Base-by-base conservation (phyloP, 768 basidiomycete species). In the Mycena polygramma region DNA sequence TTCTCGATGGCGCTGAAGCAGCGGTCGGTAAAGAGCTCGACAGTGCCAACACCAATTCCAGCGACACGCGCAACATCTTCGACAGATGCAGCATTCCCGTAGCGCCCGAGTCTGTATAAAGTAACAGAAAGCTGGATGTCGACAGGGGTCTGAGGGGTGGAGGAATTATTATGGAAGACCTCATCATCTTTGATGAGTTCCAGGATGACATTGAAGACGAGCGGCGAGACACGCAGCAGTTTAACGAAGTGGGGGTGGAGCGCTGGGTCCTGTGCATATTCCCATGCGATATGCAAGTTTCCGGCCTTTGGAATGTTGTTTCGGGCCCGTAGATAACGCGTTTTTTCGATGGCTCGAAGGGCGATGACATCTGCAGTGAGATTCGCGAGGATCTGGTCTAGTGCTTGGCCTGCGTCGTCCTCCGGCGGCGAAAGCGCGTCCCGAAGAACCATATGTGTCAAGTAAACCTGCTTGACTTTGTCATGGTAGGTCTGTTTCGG, bases 21-120 rank as follows among this genome's bases (percentile, higher is more conserved):
- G 0, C 76, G 74, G 5, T 77, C 52, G 10, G 81, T 81, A 51
- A 69, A 82, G 6, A 70, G 63, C 41, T 77, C 75, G 19, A 82
- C 77, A 51, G 79, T 74, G 0, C 81, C 81, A 49, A 76, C 74
- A 7, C 78, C 77, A 41, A 68, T 61, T 1, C 81, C 81, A 35
- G 78, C 73, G 4, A 58, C 43, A 0, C 73, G 73, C 5, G 79
- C 79, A 41, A 82, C 65, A 65, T 81, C 79, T 35, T 73, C 65
- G 6, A 79, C 2, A 36, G 78, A 78, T 13, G 79, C 77, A 17
- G 63, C 79, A 76, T 81, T 81, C 15, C 81, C 77, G 73, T 75
- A 78, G 35, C 70, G 61, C 0, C 80, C 80, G 65, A 79, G 66
- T 22, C 76, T 67, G 72, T 71, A 79, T 10, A 82, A 74, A 10